phyloP scores from a whole-genome alignment of 257 asterid genomes.

The Penstemon davidsonii region DNA sequence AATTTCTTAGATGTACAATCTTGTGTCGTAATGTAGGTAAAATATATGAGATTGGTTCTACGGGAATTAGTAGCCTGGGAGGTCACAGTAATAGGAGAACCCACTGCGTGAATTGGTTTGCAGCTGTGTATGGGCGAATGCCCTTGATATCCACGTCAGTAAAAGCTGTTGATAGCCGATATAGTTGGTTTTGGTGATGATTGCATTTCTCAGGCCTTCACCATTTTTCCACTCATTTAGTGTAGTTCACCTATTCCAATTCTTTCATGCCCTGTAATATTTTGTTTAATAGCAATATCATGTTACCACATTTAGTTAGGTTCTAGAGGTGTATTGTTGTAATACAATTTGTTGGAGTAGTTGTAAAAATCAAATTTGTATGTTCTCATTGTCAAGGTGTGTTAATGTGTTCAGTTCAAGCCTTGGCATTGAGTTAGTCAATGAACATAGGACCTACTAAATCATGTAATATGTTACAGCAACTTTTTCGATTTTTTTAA shows the following conservation, averaged over 20 bases:
- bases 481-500: too few relatives aligned
- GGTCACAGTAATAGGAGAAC: slow-evolving; percentile 72
- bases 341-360: neutral
- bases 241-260: slow-evolving; percentile 6
- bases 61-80: slow-evolving; percentile 89
- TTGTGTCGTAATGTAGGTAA: slow-evolving; percentile 47
- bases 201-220: slow-evolving; percentile 11
- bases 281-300: slow-evolving; percentile 13
- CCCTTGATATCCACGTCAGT: slow-evolving; percentile 71
- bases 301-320: slow-evolving; percentile 24
- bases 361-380: neutral
- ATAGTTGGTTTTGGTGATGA: slow-evolving; percentile 79
- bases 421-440: too few relatives aligned
- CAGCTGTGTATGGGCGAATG: slow-evolving; percentile 57
- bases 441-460: too few relatives aligned
- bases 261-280: slow-evolving; percentile 31
- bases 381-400: too few relatives aligned
- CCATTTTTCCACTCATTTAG: slow-evolving; percentile 26
- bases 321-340: neutral
- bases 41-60: slow-evolving; percentile 77
- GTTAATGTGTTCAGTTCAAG: too few relatives aligned
- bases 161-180: slow-evolving; percentile 72
- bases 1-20: neutral
- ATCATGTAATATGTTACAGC: too few relatives aligned
- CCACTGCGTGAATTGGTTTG: slow-evolving; percentile 62